Evolutionary conservation across 495 filamentous ascomycete species (phyloP).

Genomic region (Lepraria neglecta): DNA sequence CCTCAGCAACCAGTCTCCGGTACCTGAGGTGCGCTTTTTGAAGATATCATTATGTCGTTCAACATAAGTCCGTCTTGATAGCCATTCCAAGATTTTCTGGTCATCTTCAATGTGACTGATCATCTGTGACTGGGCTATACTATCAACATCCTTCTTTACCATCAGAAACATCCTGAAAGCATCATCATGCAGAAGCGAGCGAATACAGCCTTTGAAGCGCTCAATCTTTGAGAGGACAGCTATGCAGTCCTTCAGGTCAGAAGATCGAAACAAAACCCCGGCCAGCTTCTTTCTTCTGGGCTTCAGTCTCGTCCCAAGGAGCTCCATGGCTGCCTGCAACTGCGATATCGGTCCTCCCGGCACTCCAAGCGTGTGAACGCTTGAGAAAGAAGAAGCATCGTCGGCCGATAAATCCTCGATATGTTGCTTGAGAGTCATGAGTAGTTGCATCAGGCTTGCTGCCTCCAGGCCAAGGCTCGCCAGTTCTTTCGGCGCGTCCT

Average conservation of each 20-base stretch:
- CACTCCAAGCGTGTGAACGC: constrained; percentile 25
- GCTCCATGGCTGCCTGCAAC: constrained; percentile 27
- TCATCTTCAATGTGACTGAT: background rate
- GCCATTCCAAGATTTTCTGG: constrained; percentile 14
- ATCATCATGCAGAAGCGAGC: constrained; percentile 30
- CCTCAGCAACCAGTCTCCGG: constrained; percentile 5
- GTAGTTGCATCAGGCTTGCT: constrained; percentile 26
- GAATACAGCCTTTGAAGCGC: constrained; percentile 28
- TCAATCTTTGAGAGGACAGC: constrained; percentile 30
- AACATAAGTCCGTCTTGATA: constrained; percentile 3
- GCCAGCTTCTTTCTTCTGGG: constrained; percentile 23
- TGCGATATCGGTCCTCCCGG: constrained; percentile 29
- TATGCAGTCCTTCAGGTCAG: constrained; percentile 29
- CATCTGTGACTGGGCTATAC: background rate
- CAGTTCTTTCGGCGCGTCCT: constrained; percentile 31
- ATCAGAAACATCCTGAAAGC: too few species aligned
- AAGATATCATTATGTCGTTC: constrained; percentile 11
- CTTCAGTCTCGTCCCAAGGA: constrained; percentile 25
- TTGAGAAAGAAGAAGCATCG: constrained; percentile 24
- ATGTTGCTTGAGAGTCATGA: constrained; percentile 26
- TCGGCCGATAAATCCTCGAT: constrained; percentile 21
- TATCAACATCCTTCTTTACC: too few species aligned
- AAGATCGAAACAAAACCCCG: constrained; percentile 28
- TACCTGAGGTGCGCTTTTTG: background rate
- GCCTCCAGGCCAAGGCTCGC: constrained; percentile 24